Base-by-base conservation (phyloP, 73 alveolate species). In the Loxodes magnus region DNA sequence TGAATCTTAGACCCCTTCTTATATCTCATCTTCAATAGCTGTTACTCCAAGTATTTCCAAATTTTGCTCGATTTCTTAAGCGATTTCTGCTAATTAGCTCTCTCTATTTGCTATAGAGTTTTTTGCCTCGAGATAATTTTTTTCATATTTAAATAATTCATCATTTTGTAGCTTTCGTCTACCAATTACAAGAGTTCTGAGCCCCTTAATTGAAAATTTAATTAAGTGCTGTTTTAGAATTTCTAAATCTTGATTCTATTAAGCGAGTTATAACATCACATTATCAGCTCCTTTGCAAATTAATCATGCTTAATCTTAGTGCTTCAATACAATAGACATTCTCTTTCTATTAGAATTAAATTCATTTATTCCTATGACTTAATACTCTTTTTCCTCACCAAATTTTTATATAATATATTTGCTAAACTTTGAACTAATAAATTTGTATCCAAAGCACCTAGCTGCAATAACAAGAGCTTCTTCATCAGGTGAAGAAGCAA, bases 311-410 rank as follows among this genome's bases (percentile, higher is more conserved):
- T n/a, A n/a, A n/a, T n/a, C n/a, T n/a, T n/a, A n/a, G n/a, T n/a
- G n/a, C n/a, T n/a, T n/a, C n/a, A n/a, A 26, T 10, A 82, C 77
- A 17, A 89, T 78, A 35, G 94, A 64, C 95, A 79, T 84, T 59
- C 95, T 69, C 54, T 81, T 89, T 38, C 96, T 79, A 16, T 82
- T 78, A 21, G 79, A 56, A 38, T 77, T 76, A 63, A 89, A 89
- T 25, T 10, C 9, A 21, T 12, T 9, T n/a, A 25, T 10, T 46
- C 59, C 26, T 46, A 7, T 12, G 53, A 25, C n/a, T 41, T 41
- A n/a, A 38, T 6, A 28, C 37, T 7, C 31, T 38, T 28, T 38
- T 14, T 38, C 19, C 6, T 38, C 31, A 38, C 52, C 34, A 10
- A 37, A 46, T 22, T 17, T 46, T 46, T 3, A 46, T 37, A 12